These are phyloP conservation scores for Sporothrix dimorphospora DNA, from an alignment of 2,329 filamentous ascomycete genomes.

Conservation along the genomic window DNA sequence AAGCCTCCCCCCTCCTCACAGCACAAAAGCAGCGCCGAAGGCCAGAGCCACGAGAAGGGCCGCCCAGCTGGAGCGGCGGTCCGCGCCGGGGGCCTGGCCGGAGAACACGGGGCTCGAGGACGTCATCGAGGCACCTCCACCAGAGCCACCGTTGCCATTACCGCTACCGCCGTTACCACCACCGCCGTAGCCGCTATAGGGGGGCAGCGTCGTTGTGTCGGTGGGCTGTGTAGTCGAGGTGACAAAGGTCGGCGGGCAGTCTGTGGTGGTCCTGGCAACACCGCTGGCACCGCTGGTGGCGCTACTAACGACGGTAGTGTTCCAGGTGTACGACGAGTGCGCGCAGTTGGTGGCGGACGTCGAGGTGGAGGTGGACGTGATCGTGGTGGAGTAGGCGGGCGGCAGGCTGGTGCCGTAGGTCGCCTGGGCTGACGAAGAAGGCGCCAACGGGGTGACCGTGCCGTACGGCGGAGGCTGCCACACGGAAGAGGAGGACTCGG, in stretches of 20 bases:
- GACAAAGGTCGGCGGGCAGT: not conserved
- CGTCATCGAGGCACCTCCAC: not conserved
- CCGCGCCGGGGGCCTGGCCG: not conserved
- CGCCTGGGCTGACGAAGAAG: not conserved
- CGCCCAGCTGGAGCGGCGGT: not conserved
- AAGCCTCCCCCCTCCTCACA: not conserved
- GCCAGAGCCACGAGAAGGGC: slow-evolving; percentile 2
- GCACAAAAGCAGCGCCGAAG: slow-evolving; percentile 3
- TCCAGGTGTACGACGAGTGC: slow-evolving; percentile 19
- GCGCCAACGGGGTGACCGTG: not conserved
- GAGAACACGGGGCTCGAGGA: not conserved
- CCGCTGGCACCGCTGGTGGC: not conserved
- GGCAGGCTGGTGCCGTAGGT: not conserved
- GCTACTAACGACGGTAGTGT: not conserved
- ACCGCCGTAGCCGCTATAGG: slow-evolving; percentile 1
- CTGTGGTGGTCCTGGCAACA: not conserved
- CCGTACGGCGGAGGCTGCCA: slow-evolving; percentile 20
- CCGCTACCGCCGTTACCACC: not conserved
- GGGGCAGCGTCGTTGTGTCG: not conserved
- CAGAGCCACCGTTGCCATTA: not conserved
- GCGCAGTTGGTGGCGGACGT: not conserved
- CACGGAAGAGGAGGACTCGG: not conserved
- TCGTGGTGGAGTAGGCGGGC: not conserved
- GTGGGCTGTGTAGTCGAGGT: not conserved
- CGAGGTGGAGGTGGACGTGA: not conserved